Evolutionary conservation across 306 rosid species (phyloP), one percentile per base, ranked within the genome.

Genomic region (Quercus mongolica): DNA sequence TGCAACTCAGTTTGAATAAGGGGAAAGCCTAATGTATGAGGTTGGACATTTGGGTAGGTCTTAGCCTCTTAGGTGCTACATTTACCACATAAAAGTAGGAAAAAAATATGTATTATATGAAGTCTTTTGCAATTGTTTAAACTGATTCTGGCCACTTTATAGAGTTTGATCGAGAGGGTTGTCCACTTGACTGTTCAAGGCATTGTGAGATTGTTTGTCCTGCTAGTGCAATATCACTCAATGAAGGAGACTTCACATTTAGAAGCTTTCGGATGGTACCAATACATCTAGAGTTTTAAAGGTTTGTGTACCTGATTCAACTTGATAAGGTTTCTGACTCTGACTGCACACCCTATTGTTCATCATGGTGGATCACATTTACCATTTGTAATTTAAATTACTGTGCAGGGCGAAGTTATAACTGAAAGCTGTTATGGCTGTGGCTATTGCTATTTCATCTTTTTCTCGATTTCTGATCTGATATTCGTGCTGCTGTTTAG

Each of bases 381-480:
- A 9, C 1, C 15, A 49, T 52, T 64, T 28, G 14, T 31, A 63
- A 41, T 5, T 63, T 52, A 33, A 46, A 59, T 76, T 41, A 76
- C 30, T 23, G 14, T 87, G 79, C 92, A 92, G 97, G 93, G 82
- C 0, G 97, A 92, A 82, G 94, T 94, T 84, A 85, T 91, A 76
- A 86, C 93, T 0, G 98, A 94, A 62, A 94, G 98, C 33, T 94
- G 97, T 76, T 94, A 92, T 78, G 98, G 97, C 31, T 94, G 97
- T 75, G 97, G 98, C 31, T 94, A 93, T 38, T 38, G 46, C 46
- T 38, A 38, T 38, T 38, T 38, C 46, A 38, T 7, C 46, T 38
- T 38, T 38, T 38, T 7, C 46, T 6, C 3, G 0, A 38, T 7
- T 38, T 38, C 11, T 38, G 0, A 8, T 38, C 46, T 0, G 3